Conservation (phyloP, 1,284 basidiomycete genomes). For the Irpex sp. region DNA sequence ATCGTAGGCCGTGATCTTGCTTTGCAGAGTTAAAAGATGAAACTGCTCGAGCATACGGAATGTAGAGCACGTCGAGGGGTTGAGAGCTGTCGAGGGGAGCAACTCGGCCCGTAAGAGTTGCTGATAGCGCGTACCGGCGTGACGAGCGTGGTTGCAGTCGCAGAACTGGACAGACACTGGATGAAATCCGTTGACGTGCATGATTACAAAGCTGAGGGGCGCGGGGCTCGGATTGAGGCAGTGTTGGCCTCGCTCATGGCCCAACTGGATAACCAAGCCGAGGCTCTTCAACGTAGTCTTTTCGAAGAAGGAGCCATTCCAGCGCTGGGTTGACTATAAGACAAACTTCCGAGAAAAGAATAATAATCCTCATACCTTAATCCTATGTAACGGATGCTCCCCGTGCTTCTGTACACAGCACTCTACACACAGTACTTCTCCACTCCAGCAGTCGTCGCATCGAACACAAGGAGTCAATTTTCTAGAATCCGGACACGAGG, state of each 20-base stretch:
- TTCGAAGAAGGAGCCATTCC: conserved; percentile 1
- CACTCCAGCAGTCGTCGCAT: conserved; percentile 12
- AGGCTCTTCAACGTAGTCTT: not conserved
- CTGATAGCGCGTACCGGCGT: not conserved
- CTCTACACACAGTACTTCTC: not conserved
- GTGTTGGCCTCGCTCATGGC: not conserved
- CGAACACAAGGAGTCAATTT: not conserved
- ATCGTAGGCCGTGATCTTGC: conserved; percentile 10
- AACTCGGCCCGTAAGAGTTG: not conserved
- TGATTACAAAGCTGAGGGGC: conserved; percentile 1
- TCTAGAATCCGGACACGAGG: not conserved
- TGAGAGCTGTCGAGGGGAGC: conserved; percentile 1
- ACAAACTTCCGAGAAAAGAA: too few relatives aligned
- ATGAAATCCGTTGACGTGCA: conserved; percentile 11
- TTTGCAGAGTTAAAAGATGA: conserved; percentile 8
- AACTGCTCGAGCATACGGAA: conserved; percentile 5
- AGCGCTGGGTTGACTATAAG: not conserved
- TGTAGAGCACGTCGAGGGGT: conserved; percentile 4
- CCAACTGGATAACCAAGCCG: conserved; percentile 8
- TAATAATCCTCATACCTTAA: conserved; percentile 8
- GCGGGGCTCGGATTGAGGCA: not conserved
- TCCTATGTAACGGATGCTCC: conserved; percentile 8
- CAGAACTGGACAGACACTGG: conserved; percentile 3
- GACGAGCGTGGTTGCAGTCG: conserved; percentile 2
- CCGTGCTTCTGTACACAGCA: conserved; percentile 6